Percentiles rank a stretch among this genome's conserved stretches.
Evolutionary conservation across 2,329 filamentous ascomycete genomes (phyloP).

Genomic region (Penicillium sp.): DNA sequence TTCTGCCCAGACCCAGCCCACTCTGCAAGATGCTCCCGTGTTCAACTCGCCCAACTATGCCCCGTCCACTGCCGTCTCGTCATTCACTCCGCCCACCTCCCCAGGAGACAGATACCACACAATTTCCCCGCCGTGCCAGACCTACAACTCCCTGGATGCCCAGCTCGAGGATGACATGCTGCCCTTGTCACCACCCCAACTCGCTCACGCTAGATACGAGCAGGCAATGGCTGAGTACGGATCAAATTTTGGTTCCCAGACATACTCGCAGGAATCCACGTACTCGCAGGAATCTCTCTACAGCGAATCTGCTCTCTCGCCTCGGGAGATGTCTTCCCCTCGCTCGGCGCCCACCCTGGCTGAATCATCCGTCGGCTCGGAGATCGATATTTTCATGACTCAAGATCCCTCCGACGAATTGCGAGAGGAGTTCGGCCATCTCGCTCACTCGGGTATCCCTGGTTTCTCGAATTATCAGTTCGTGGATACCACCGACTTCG

Average conservation of each 20-base stretch:
- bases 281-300: slow-evolving; percentile 33
- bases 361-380: slow-evolving; percentile 36
- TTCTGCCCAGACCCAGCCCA: slow-evolving; percentile 11
- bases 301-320: slow-evolving; percentile 30
- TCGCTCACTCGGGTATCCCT: slow-evolving; percentile 33
- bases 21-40: slow-evolving; percentile 37
- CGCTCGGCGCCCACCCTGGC: slow-evolving; percentile 37
- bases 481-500: slow-evolving; percentile 31
- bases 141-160: slow-evolving; percentile 41
- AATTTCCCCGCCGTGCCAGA: slow-evolving; percentile 37
- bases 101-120: slow-evolving; percentile 44
- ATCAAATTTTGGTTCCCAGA: slow-evolving; percentile 14
- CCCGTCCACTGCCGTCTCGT: slow-evolving; percentile 45
- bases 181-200: slow-evolving; percentile 34
- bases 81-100: slow-evolving; percentile 50
- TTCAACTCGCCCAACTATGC: slow-evolving; percentile 46
- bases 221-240: slow-evolving; percentile 26
- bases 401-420: slow-evolving; percentile 32
- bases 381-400: slow-evolving; percentile 45
- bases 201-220: slow-evolving; percentile 25
- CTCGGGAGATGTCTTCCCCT: slow-evolving; percentile 39
- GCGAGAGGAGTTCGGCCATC: slow-evolving; percentile 32
- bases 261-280: slow-evolving; percentile 27
- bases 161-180: slow-evolving; percentile 41
- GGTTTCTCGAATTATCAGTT: slow-evolving; percentile 31